A percentile compares a stretch with the other conserved stretches of the same genome.
Evolutionary conservation across 2,329 filamentous ascomycete genomes (phyloP).

Genomic region (Trichoderma harzianum): DNA sequence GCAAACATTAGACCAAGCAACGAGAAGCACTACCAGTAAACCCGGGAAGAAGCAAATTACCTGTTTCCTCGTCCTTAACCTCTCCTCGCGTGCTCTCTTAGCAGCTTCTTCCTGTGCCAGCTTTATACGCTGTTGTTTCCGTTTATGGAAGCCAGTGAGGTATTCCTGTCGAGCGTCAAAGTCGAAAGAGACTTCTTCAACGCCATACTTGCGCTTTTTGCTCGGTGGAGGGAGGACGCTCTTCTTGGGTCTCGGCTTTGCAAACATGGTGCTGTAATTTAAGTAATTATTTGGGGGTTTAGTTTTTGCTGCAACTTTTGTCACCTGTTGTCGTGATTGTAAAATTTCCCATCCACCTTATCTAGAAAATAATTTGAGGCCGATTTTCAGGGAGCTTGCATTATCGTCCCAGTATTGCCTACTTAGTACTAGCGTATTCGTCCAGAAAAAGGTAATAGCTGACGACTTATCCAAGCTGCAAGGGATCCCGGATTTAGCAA

Average conservation of each 20-base stretch:
- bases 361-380: not conserved
- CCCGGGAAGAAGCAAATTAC: slow-evolving; percentile 41
- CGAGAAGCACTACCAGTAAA: not conserved
- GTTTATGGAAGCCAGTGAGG: slow-evolving; percentile 94
- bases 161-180: slow-evolving; percentile 75
- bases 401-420: not conserved
- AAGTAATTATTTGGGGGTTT: not conserved
- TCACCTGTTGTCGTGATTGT: not conserved
- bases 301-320: not conserved
- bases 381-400: not conserved
- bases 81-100: slow-evolving; percentile 74
- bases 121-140: slow-evolving; percentile 82
- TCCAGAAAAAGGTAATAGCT: not conserved
- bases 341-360: not conserved
- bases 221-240: slow-evolving; percentile 52
- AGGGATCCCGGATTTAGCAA: slow-evolving; percentile 3
- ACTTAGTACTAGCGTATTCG: not conserved
- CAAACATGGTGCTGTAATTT: slow-evolving; percentile 41
- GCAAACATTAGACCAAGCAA: not conserved
- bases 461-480: not conserved
- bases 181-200: slow-evolving; percentile 87
- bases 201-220: slow-evolving; percentile 65
- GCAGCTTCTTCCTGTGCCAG: slow-evolving; percentile 78
- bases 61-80: slow-evolving; percentile 68
- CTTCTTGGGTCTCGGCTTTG: slow-evolving; percentile 58